Evolutionary conservation across 1,139 yeast species (phyloP).

Genomic region (Pichia sp.): DNA sequence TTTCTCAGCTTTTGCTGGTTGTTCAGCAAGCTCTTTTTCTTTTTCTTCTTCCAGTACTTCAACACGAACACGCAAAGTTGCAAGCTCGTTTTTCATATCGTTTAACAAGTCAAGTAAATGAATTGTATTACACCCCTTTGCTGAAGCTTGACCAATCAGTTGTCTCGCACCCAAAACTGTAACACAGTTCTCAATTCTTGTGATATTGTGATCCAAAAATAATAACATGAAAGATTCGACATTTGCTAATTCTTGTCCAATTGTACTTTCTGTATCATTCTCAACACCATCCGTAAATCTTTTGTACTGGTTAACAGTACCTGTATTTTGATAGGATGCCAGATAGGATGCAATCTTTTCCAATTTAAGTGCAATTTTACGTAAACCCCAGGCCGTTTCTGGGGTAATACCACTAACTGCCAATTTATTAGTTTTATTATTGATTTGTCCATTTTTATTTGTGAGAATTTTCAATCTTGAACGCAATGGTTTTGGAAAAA

Average conservation of each 20-base stretch:
- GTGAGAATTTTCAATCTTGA: constrained; percentile 44
- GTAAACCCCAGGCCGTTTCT: constrained; percentile 38
- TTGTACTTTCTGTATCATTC: constrained; percentile 16
- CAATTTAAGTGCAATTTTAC: constrained; percentile 43
- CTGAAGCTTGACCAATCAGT: background rate
- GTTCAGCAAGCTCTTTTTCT: background rate
- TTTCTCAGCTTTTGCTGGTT: too few species aligned
- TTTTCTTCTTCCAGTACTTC: background rate
- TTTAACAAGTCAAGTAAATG: constrained; percentile 5
- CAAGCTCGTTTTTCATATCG: constrained; percentile 9
- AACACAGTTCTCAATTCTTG: constrained; percentile 55
- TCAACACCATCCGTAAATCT: constrained; percentile 16
- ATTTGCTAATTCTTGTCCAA: constrained; percentile 12
- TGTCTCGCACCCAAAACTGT: constrained; percentile 25
- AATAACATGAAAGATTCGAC: constrained; percentile 35
- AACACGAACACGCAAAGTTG: background rate
- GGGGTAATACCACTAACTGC: constrained; percentile 27
- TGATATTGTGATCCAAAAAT: constrained; percentile 56
- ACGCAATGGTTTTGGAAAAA: constrained; percentile 61
- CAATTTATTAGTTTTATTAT: constrained; percentile 23
- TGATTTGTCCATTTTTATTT: constrained; percentile 23
- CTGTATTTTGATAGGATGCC: constrained; percentile 1
- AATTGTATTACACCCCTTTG: background rate
- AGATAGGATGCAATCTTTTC: constrained; percentile 36
- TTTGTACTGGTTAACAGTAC: constrained; percentile 3